Percentiles rank a stretch among this genome's conserved stretches.
phyloP scores from a whole-genome alignment of 306 rosid genomes.

The Fragaria vesca region DNA sequence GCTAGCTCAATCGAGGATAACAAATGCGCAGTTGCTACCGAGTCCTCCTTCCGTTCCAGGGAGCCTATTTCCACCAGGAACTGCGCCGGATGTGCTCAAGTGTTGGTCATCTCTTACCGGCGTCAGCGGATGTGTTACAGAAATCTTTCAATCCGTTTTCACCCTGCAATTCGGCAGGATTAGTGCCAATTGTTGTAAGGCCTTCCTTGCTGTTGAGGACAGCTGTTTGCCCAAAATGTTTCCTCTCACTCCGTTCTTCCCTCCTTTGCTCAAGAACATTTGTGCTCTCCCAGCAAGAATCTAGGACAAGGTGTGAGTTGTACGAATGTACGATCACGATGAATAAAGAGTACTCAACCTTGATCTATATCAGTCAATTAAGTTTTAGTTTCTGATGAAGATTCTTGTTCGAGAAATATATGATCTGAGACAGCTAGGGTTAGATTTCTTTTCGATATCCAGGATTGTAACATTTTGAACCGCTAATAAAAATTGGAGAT shows the following conservation, averaged over 20 bases:
- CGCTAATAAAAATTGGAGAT: neutral
- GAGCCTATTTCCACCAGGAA: neutral
- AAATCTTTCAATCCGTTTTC: neutral
- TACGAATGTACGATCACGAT: neutral
- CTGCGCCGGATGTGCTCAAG: neutral
- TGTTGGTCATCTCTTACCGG: constrained; percentile 4
- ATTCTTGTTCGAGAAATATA: neutral
- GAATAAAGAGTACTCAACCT: neutral
- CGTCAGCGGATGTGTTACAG: neutral
- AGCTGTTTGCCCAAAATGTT: constrained; percentile 14
- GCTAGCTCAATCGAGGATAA: neutral
- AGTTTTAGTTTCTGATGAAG: neutral
- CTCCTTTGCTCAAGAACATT: constrained; percentile 9
- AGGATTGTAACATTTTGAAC: neutral
- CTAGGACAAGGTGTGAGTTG: neutral
- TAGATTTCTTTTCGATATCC: neutral
- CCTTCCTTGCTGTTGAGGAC: neutral
- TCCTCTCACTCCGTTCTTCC: constrained; percentile 12
- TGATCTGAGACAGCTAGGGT: neutral
- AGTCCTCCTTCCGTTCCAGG: neutral
- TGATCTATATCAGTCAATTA: neutral
- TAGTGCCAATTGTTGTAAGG: neutral
- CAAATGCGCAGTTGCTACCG: neutral
- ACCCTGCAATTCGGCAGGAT: neutral
- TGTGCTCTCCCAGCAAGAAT: neutral